Evolutionary conservation across 2,329 filamentous ascomycete species (phyloP).

Genomic region (Exophiala sp.): DNA sequence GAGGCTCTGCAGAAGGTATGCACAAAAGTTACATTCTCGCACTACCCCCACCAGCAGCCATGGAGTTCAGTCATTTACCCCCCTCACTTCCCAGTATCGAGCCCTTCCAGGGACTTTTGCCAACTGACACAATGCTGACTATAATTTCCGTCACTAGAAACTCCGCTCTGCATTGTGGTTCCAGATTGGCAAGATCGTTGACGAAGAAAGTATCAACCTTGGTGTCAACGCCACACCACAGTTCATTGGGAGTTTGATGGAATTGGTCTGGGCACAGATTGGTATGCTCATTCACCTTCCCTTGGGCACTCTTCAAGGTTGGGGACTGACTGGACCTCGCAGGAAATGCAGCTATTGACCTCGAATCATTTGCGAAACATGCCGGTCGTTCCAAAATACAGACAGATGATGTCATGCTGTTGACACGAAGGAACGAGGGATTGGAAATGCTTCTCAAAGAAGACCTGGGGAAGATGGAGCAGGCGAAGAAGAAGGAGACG

Average conservation of each 20-base stretch:
- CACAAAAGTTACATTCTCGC: neutral
- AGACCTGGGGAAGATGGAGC: constrained; percentile 22
- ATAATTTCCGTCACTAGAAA: no score
- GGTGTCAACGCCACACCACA: constrained; percentile 86
- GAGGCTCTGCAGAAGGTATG: constrained; percentile 17
- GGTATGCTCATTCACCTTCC: constrained; percentile 50
- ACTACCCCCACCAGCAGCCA: neutral
- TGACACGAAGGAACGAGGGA: constrained; percentile 82
- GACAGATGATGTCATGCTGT: constrained; percentile 80
- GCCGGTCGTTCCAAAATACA: constrained; percentile 76
- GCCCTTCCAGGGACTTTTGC: neutral
- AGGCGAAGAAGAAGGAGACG: constrained; percentile 23
- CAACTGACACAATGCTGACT: neutral
- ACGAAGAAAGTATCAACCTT: constrained; percentile 70
- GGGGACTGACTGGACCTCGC: neutral
- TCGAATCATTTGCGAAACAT: constrained; percentile 68
- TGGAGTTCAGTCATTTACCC: no score
- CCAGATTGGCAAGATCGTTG: constrained; percentile 79
- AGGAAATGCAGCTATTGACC: constrained; percentile 57
- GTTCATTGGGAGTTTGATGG: constrained; percentile 80
- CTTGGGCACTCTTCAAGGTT: neutral
- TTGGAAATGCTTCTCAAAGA: constrained; percentile 66
- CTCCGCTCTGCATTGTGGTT: constrained; percentile 70
- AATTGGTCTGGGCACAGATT: constrained; percentile 83
- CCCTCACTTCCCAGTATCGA: no score